These are phyloP conservation scores for Globisporangium canariense DNA, from an alignment of 352 stramenopile genomes.

Conservation along the genomic window DNA sequence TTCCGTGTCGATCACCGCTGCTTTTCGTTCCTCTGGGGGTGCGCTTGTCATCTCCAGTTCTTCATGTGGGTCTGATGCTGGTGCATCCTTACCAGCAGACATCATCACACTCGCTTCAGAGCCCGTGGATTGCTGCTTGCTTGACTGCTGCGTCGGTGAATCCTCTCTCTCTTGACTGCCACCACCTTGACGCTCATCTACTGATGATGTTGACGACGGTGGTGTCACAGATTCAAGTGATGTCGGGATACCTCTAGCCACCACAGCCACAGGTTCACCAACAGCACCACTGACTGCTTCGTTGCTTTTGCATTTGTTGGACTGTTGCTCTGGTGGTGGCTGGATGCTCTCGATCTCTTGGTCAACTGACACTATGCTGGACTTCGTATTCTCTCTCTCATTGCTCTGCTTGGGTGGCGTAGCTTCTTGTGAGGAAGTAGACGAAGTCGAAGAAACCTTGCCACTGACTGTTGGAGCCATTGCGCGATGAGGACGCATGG, in stretches of 20 bases:
- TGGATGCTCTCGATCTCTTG: neutral
- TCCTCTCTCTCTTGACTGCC: neutral
- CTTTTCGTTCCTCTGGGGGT: neutral
- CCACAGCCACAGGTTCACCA: neutral
- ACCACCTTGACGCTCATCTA: neutral
- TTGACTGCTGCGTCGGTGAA: neutral
- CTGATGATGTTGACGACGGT: neutral
- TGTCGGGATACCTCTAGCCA: no score
- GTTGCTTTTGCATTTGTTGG: neutral
- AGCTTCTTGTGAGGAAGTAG: neutral
- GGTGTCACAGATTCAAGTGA: neutral
- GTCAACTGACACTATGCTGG: no score
- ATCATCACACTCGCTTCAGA: neutral
- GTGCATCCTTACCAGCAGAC: neutral
- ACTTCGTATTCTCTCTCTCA: neutral
- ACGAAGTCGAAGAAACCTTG: neutral
- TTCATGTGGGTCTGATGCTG: neutral
- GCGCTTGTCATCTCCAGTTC: no score
- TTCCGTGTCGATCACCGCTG: neutral
- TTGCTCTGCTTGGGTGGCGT: neutral
- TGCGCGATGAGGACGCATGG: neutral
- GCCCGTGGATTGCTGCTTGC: neutral
- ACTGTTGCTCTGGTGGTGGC: neutral
- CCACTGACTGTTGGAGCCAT: neutral
- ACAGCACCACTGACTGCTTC: neutral